Evolutionary conservation across 2,329 filamentous ascomycete species (phyloP), one percentile per base, ranked within the genome.

Genomic region (Emergomyces orientalis): DNA sequence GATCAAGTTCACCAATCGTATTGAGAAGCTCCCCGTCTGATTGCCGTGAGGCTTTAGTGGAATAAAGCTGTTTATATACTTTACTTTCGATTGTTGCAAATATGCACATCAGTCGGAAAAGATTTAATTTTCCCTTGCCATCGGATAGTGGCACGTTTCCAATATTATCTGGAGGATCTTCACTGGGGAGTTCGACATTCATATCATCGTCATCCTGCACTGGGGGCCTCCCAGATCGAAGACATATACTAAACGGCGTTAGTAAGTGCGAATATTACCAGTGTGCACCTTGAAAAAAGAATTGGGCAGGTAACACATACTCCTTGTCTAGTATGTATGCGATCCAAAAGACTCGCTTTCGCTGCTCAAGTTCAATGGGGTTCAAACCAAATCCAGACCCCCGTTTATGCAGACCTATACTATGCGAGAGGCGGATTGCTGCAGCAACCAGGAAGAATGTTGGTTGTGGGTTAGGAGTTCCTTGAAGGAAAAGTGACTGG

Each of bases 381-480:
- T 96, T 97, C 52, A 99, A 81, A 67, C 95, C 94, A 78, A 97
- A 97, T 2, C 90, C 90, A 7, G 90, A 91, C 4, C 92, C 93
- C 61, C 89, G 87, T 76, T 97, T 97, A 77, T 99, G 94, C 43
- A 99, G 82, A 25, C 94, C 94, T 70, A 99, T 97, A 71, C 88
- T 96, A 73, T 97, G 93, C 1, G 93, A 89, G 25, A 96, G 81
- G 60, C 94, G 84, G 67, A 97, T 93, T 3, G 94, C 94, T 14
- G 92, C 90, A 5, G 93, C 90, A 37, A 97, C 88, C 59, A 97
- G 83, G 70, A 96, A 88, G 73, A 95, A 97, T 1, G 90, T 89
- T 1, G 94, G 93, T 69, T 99, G 94, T 0, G 93, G 94, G 70
- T 97, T 99, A 0, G 94, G 93, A 0, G 94, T 97, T 66, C 94